Percentiles rank a stretch among this genome's conserved stretches.
These are phyloP conservation scores for Cladosporium sp. DNA, from an alignment of 2,329 filamentous ascomycete species.

Conservation along the genomic window DNA sequence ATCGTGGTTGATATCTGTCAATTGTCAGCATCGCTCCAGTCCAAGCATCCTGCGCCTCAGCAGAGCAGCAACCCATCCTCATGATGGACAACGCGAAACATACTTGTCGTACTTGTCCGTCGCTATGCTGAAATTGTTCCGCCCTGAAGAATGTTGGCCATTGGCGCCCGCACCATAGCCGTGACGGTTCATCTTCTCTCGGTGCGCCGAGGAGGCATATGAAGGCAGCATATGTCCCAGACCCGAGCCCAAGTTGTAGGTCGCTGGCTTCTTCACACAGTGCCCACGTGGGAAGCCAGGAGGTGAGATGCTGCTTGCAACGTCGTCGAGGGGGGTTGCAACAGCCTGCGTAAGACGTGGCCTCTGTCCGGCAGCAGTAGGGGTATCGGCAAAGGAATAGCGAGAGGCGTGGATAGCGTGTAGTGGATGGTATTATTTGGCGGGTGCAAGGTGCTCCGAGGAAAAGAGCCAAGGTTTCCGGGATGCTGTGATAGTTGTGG, in stretches of 20 bases:
- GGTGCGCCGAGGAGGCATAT: conserved; percentile 54
- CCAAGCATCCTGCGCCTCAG: neutral
- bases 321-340: neutral
- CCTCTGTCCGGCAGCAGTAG: conserved; percentile 3
- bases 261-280: conserved; percentile 9
- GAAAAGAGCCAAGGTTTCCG: neutral
- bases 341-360: conserved; percentile 12
- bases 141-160: conserved; percentile 63
- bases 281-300: conserved; percentile 17
- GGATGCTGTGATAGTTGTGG: neutral
- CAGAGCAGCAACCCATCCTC: neutral
- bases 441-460: neutral
- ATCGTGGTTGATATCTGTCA: conserved; percentile 79
- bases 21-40: conserved; percentile 20
- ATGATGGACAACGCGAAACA: conserved; percentile 4
- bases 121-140: conserved; percentile 77
- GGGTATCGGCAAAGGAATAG: neutral
- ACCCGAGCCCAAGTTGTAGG: neutral
- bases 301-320: conserved; percentile 12
- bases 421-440: neutral
- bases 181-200: conserved; percentile 85
- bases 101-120: conserved; percentile 72
- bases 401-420: conserved; percentile 2
- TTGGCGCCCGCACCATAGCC: conserved; percentile 68
- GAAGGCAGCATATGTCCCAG: conserved; percentile 58